Evolutionary conservation across 2,329 filamentous ascomycete genomes (phyloP), one percentile per base, ranked within the genome.

Genomic region (Epichloe coenophiala): DNA sequence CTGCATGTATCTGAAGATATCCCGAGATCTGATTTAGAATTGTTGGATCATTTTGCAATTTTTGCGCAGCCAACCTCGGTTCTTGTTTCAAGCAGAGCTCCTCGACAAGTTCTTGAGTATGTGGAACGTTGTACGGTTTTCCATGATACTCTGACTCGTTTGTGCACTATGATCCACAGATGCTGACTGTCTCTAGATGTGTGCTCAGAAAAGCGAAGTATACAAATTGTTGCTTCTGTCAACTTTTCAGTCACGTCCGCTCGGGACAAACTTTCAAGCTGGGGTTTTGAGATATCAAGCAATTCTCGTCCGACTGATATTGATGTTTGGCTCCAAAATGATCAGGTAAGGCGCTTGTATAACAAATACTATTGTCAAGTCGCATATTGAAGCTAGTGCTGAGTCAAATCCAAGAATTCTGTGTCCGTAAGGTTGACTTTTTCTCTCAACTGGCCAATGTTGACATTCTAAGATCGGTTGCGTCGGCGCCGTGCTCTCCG

Each of bases 401-500:
- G 5, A 39, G n/a, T 95, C 53, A 82, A 94, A 59, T 69, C 93
- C 49, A 84, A 91, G 3, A 91, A 85, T 58, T 71, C 67, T 5
- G 63, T 86, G 12, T 87, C 88, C 2, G 83, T 86, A 62, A 57
- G 49, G 49, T 9, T 50, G 35, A 35, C 9, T 7, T 8, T 48
- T 3, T 5, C 42, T 48, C 23, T 31, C 9, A 39, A 36, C 19
- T 46, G 19, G 19, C 33, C 11, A 45, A 35, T 13, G 37, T 43
- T 60, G n/a, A 61, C 36, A 7, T 23, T 37, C n/a, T 15, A 50
- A 82, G 71, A 72, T 95, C 45, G 86, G 88, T 3, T 97, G 93
- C 66, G 86, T 84, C 27, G 88, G 90, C n/a, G 90, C 90, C 27
- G 69, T 97, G 2, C 68, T 97, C n/a, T 76, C 78, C 5, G 87